phyloP scores from a whole-genome alignment of 345 rosid species.

The Citrus glauca region DNA sequence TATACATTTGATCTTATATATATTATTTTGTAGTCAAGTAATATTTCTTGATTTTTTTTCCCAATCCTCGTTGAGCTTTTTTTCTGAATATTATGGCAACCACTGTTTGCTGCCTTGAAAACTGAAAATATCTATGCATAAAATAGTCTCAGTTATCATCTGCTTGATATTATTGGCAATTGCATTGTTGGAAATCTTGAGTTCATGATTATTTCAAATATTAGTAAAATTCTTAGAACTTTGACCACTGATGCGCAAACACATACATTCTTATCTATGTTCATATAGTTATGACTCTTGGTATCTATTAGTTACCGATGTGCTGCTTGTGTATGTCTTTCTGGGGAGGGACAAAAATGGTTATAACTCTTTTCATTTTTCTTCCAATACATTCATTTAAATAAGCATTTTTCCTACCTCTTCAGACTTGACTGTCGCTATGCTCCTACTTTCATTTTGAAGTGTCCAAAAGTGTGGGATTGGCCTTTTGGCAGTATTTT shows the following conservation, averaged over 20 bases:
- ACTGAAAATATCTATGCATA: not conserved
- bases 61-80: not conserved
- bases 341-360: not conserved
- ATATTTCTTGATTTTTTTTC: not conserved
- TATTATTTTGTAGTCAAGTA: not conserved
- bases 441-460: not conserved
- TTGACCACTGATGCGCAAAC: not conserved
- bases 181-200: not conserved
- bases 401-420: not conserved
- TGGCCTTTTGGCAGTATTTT: not conserved
- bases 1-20: not conserved
- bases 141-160: not conserved
- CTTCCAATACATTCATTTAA: not conserved
- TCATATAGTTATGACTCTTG: not conserved
- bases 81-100: not conserved
- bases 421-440: not conserved
- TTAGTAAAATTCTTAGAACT: not conserved
- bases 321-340: not conserved
- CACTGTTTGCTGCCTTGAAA: not conserved
- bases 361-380: not conserved
- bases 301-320: not conserved
- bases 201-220: not conserved
- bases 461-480: not conserved
- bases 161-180: not conserved
- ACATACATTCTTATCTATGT: not conserved